Evolutionary conservation across 192 early-diverging fungal genomes (phyloP), one percentile per base, ranked within the genome.

Genomic region (Phlyctochytrium arcticum): DNA sequence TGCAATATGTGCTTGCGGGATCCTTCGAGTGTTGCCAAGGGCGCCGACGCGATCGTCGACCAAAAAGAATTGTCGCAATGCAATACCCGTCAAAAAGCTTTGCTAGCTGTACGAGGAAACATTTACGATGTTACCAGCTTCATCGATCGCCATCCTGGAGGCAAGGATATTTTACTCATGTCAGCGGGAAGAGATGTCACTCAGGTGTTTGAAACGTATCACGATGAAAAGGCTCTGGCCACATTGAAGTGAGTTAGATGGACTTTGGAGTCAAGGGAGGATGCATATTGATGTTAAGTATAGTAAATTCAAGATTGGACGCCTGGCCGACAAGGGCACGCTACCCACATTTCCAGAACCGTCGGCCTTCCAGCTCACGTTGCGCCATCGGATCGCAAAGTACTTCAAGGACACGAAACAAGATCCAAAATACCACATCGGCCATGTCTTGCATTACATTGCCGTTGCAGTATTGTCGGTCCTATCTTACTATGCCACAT

Each of bases 151-250:
- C 81, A 83, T 58, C 81, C 81, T 7, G 81, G 81, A 30, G 81
- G 81, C 29, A 36, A 64, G 34, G 60, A 77, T 37, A 55, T 57
- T 1, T 36, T 75, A 44, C 30, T 75, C 19, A 59, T 70, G 12
- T 39, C 59, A 0, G 85, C 88, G n/a, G 88, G 88, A n/a, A 75
- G 78, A 32, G 86, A 89, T 63, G 86, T 82, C 31, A 88, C 87
- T 2, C 61, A 51, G 9, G 80, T 80, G 21, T 90, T 86, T 64
- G 76, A 79, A n/a, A 76, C 72, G 31, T 83, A 87, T 51, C 88
- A 90, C 55, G 59, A 61, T 33, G 59, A 35, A 48, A 61, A 33
- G 59, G 44, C 59, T 37, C 36, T 67, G 7, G 59, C 55, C 12
- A 50, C 55, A 9, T 33, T 62, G 39, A 62, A 35, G 58, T 61